Evolutionary conservation across 305 asterid genomes (phyloP), one percentile per base, ranked within the genome.

Genomic region (Rubia balearica): DNA sequence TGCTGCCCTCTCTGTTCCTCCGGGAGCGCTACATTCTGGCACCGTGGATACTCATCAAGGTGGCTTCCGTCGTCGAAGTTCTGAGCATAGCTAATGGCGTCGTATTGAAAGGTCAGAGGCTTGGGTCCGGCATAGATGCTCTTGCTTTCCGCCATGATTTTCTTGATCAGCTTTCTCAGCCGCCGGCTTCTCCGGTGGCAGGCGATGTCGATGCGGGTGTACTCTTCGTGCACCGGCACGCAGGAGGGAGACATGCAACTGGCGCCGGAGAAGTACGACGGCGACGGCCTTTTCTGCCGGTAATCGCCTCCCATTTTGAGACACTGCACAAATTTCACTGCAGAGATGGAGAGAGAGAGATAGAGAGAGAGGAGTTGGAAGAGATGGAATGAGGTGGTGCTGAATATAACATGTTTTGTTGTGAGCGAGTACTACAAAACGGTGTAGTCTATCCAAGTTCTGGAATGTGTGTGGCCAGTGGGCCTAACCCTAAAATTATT

Each of bases 41-140:
- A 71, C 17, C 78, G 80, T 8, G 78, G 79, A 30, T 56, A 78
- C 8, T 85, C 92, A 33, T 87, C 91, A 3, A 73, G 67, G 69
- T 82, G 84, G 81, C 81, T 75, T 6, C 98, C 98, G n/a, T 92
- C 96, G 46, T 92, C 96, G 43, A 92, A 90, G 76, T 92, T 92
- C 87, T 88, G 92, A 0, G 96, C 79, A 57, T 92, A 92, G 85
- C 96, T 92, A 19, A 87, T 87, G 65, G 88, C 96, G 74, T 92
- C 98, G 79, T 89, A 89, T 11, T 85, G 92, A 73, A 88, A 88
- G 11, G 81, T 86, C 8, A 67, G 13, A 4, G 87, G 68, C 61
- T 45, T 80, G 51, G 85, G 71, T 33, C 81, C 83, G 21, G 59
- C 9, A 17, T 79, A 83, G 4, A 88, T 84, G 72, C 77, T 82